Conservation (phyloP, 441 rosid species). For the Sinapis alba region DNA sequence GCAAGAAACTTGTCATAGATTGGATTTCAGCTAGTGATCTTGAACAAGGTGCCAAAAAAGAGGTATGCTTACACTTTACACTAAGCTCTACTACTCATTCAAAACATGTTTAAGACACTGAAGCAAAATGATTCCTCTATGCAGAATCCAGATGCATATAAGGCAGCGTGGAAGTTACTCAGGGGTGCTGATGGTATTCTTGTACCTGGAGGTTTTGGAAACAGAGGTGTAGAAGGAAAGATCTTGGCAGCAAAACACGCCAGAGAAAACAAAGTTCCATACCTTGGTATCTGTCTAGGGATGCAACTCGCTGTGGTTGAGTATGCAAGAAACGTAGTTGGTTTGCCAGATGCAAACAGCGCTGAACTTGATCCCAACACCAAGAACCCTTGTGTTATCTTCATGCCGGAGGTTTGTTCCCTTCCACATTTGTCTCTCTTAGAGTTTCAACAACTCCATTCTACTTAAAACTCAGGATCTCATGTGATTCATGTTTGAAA, state of each 20-base stretch:
- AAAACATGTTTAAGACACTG: slow-evolving; percentile 23
- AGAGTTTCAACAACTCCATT: neutral
- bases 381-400: slow-evolving; percentile 77
- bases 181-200: slow-evolving; percentile 92
- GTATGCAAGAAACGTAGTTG: slow-evolving; percentile 71
- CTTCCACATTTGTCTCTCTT: neutral
- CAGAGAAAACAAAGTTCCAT: slow-evolving; percentile 85
- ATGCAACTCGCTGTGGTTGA: slow-evolving; percentile 98
- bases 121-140: slow-evolving; percentile 16
- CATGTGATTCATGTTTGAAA: slow-evolving; percentile 16
- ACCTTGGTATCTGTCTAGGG: slow-evolving; percentile 94
- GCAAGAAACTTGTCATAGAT: slow-evolving; percentile 75
- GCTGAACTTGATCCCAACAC: slow-evolving; percentile 81
- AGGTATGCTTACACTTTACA: slow-evolving; percentile 48
- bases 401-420: slow-evolving; percentile 90
- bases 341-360: slow-evolving; percentile 85
- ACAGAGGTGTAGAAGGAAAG: slow-evolving; percentile 94
- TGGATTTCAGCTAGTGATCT: slow-evolving; percentile 91
- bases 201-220: slow-evolving; percentile 99
- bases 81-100: neutral
- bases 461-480: neutral
- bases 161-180: slow-evolving; percentile 64
- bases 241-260: slow-evolving; percentile 86
- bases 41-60: slow-evolving; percentile 54
- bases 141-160: slow-evolving; percentile 64